These are phyloP conservation scores for Salinomyces thailandicus DNA, from an alignment of 2,329 filamentous ascomycete species.

Conservation along the genomic window DNA sequence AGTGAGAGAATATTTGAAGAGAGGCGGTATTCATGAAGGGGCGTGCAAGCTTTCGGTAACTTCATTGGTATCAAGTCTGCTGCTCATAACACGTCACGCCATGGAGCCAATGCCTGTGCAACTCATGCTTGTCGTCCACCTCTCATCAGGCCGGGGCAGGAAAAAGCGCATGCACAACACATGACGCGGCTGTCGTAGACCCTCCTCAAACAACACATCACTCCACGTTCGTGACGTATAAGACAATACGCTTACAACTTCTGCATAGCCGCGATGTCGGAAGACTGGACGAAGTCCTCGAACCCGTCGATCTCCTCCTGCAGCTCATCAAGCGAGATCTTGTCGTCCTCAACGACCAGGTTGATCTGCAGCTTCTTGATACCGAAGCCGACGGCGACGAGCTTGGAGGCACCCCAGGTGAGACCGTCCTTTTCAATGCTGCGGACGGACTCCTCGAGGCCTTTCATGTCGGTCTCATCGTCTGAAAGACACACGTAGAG, in stretches of 20 bases:
- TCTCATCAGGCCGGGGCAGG: too few species aligned
- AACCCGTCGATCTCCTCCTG: slow-evolving; percentile 75
- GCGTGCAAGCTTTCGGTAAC: neutral
- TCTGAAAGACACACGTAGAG: slow-evolving; percentile 9
- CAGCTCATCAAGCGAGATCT: slow-evolving; percentile 78
- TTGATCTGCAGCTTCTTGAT: slow-evolving; percentile 99
- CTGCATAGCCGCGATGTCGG: slow-evolving; percentile 83
- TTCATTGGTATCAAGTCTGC: neutral
- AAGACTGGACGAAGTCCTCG: slow-evolving; percentile 94
- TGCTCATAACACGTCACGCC: neutral
- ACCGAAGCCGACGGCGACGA: slow-evolving; percentile 87
- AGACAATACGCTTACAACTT: slow-evolving; percentile 83
- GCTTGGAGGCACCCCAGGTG: slow-evolving; percentile 86
- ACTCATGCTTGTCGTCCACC: neutral
- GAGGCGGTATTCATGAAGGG: neutral
- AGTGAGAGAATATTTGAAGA: neutral
- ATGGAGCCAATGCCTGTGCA: neutral
- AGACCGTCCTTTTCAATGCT: slow-evolving; percentile 85
- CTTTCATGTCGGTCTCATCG: slow-evolving; percentile 80
- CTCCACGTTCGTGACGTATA: too few species aligned
- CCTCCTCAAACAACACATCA: too few species aligned
- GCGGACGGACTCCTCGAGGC: slow-evolving; percentile 70
- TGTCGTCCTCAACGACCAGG: slow-evolving; percentile 94
- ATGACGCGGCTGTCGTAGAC: too few species aligned
- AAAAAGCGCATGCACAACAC: too few species aligned